A percentile compares a stretch with the other conserved stretches of the same genome.
Conservation (phyloP, 1,284 basidiomycete genomes). For the Neolentinus lepideus region DNA sequence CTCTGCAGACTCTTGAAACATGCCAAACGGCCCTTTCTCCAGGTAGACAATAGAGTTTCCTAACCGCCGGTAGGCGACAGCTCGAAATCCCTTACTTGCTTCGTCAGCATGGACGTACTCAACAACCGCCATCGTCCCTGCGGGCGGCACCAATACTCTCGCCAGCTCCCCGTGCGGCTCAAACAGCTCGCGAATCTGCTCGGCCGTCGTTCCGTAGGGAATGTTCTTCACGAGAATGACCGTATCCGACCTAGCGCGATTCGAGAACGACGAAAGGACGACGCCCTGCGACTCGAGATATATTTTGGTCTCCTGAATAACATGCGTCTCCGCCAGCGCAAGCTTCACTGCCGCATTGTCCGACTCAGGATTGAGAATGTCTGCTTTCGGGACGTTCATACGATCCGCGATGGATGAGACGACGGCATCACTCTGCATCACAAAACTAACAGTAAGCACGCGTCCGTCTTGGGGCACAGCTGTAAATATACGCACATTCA, state of each 20-base stretch:
- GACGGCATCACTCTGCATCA: constrained; percentile 48
- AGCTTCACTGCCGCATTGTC: constrained; percentile 86
- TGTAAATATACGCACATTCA: constrained; percentile 78
- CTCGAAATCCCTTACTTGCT: constrained; percentile 72
- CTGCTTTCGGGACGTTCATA: constrained; percentile 60
- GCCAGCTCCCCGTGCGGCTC: constrained; percentile 70
- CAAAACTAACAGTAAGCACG: too few relatives aligned
- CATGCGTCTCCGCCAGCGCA: constrained; percentile 92
- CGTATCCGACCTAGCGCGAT: constrained; percentile 62
- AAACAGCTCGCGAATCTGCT: constrained; percentile 77
- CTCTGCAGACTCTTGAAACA: constrained; percentile 45
- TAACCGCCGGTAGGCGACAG: constrained; percentile 82
- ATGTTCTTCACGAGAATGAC: constrained; percentile 95
- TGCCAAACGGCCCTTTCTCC: constrained; percentile 84
- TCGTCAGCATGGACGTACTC: constrained; percentile 75
- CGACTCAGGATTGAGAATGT: constrained; percentile 75
- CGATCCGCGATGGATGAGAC: constrained; percentile 29
- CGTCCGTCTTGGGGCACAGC: constrained; percentile 11
- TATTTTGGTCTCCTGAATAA: constrained; percentile 91
- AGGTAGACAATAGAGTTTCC: constrained; percentile 90
- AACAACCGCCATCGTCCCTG: constrained; percentile 91
- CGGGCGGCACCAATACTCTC: constrained; percentile 82
- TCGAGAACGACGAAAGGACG: constrained; percentile 49
- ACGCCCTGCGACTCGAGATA: constrained; percentile 78
- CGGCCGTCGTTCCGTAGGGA: constrained; percentile 80